Conservation (phyloP, 2,329 filamentous ascomycete genomes). For the Claviceps spartinae region DNA sequence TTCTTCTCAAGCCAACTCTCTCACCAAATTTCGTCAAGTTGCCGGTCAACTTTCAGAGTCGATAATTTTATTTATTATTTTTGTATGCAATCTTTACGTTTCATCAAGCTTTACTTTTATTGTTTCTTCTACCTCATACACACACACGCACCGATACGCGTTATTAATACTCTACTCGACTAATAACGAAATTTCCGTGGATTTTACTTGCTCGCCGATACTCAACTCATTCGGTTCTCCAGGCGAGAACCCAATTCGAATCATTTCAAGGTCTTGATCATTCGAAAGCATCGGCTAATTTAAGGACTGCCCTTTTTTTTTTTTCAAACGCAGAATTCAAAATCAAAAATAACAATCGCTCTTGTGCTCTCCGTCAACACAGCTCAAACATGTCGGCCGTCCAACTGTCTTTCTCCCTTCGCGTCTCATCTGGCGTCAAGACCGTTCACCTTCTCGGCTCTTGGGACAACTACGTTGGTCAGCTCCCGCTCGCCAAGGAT, state of each 20-base stretch:
- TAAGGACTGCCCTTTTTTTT: background rate
- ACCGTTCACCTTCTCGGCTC: conserved; percentile 94
- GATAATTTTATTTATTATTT: background rate
- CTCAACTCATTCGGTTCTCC: conserved; percentile 8
- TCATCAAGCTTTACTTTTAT: conserved; percentile 9
- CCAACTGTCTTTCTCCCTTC: conserved; percentile 90
- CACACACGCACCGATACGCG: background rate
- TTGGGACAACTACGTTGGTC: conserved; percentile 93
- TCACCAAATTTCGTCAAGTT: conserved; percentile 16
- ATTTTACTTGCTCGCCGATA: conserved; percentile 42
- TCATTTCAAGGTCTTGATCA: conserved; percentile 19
- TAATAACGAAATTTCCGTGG: conserved; percentile 36
- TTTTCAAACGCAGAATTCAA: background rate
- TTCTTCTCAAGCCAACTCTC: conserved; percentile 3
- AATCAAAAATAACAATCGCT: too few relatives aligned
- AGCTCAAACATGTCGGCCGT: conserved; percentile 66
- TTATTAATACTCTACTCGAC: conserved; percentile 19
- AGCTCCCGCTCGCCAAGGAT: conserved; percentile 89
- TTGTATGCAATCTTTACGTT: conserved; percentile 1
- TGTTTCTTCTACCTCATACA: background rate
- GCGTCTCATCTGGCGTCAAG: conserved; percentile 95
- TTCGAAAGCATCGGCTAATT: conserved; percentile 4
- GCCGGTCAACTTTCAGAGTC: conserved; percentile 26
- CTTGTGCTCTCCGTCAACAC: conserved; percentile 1
- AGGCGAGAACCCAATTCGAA: conserved; percentile 6